Conservation (phyloP, 1,139 yeast genomes). For the Suhomyces wounanorum region DNA sequence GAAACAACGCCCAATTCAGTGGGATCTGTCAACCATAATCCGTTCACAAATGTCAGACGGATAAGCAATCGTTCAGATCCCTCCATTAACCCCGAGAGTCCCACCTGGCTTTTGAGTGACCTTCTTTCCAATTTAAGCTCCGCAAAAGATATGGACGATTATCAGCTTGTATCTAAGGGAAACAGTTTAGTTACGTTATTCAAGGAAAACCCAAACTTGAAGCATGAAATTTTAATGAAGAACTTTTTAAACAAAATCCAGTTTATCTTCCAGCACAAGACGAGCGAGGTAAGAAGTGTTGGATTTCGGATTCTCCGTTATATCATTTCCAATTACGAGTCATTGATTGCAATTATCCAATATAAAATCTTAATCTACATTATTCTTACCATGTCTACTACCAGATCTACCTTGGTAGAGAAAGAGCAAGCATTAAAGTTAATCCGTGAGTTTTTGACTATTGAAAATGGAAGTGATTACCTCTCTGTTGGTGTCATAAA, state of each 20-base stretch:
- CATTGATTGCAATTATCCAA: slow-evolving; percentile 49
- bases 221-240: slow-evolving; percentile 64
- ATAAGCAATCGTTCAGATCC: slow-evolving; percentile 12
- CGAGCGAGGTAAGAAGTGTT: slow-evolving; percentile 68
- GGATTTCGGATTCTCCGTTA: slow-evolving; percentile 77
- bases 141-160: slow-evolving; percentile 41
- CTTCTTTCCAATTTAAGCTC: slow-evolving; percentile 30
- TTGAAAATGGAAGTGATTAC: slow-evolving; percentile 56
- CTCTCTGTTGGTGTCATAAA: slow-evolving; percentile 69
- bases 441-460: slow-evolving; percentile 60
- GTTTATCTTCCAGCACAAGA: slow-evolving; percentile 57
- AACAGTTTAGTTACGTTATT: slow-evolving; percentile 64
- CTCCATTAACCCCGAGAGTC: slow-evolving; percentile 26
- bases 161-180: slow-evolving; percentile 55
- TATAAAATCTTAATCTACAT: slow-evolving; percentile 63
- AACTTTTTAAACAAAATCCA: slow-evolving; percentile 64
- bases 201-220: slow-evolving; percentile 60
- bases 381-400: slow-evolving; percentile 64
- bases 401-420: slow-evolving; percentile 56
- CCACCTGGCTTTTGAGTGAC: slow-evolving; percentile 43
- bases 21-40: neutral
- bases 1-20: neutral
- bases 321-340: slow-evolving; percentile 55
- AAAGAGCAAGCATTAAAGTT: slow-evolving; percentile 79
- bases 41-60: slow-evolving; percentile 6